Percentiles rank a stretch among this genome's conserved stretches.
Conservation (phyloP, 2,329 filamentous ascomycete species). For the Fusarium nodosum region DNA sequence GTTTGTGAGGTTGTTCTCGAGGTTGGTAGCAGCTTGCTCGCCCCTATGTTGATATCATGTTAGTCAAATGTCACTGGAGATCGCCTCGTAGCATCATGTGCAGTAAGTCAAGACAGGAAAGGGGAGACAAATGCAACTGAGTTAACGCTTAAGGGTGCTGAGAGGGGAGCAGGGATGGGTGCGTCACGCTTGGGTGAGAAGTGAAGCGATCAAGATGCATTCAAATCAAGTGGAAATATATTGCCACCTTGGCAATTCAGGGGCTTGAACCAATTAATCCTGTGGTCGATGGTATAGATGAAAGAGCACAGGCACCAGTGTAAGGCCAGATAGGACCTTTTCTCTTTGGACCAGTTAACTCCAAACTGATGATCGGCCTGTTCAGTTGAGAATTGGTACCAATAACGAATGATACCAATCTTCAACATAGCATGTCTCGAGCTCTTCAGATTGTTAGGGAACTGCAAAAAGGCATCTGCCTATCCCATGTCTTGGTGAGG, state of each 20-base stretch:
- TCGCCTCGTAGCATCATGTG: slow-evolving; percentile 4
- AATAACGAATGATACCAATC: slow-evolving; percentile 1
- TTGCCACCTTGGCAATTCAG: slow-evolving; percentile 1
- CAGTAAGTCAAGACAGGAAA: neutral
- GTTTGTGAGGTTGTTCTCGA: slow-evolving; percentile 66
- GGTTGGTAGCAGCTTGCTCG: slow-evolving; percentile 66
- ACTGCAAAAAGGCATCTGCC: slow-evolving; percentile 2
- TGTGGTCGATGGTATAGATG: neutral
- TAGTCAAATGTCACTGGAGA: slow-evolving; percentile 25
- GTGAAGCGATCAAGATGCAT: slow-evolving; percentile 1
- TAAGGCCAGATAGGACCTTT: neutral
- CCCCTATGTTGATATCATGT: slow-evolving; percentile 57
- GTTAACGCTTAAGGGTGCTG: neutral
- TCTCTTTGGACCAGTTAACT: neutral
- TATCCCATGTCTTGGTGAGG: neutral
- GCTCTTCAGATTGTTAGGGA: neutral
- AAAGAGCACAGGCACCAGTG: neutral
- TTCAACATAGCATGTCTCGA: slow-evolving; percentile 10
- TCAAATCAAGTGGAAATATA: neutral
- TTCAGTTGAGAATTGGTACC: neutral
- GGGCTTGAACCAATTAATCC: neutral
- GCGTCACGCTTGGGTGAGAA: neutral
- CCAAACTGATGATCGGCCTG: neutral
- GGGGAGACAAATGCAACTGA: neutral
- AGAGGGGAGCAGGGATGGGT: neutral